phyloP scores from a whole-genome alignment of 169 alveolate genomes.

The Cystoisospora suis region DNA sequence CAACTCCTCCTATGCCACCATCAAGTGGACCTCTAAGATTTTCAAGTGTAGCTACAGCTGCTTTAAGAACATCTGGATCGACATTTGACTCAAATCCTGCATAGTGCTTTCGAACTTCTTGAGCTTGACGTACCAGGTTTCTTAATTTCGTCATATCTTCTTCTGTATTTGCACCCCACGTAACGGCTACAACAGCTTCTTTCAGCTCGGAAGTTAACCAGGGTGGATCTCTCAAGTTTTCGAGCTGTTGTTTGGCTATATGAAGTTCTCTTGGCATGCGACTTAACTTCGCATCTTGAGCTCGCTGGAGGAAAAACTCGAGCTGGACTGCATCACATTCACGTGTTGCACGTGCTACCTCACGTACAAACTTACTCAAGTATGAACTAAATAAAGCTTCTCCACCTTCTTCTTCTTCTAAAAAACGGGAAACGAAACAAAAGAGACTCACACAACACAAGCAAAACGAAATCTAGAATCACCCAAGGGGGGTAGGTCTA shows the following conservation, averaged over 20 bases:
- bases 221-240: background rate
- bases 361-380: constrained; percentile 1
- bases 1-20: background rate
- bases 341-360: constrained; percentile 24
- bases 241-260: constrained; percentile 24
- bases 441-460: background rate
- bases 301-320: constrained; percentile 21
- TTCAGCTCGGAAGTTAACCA: constrained; percentile 14
- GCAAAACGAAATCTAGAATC: background rate
- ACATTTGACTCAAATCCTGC: background rate
- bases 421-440: background rate
- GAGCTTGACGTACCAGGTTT: constrained; percentile 18
- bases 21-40: background rate
- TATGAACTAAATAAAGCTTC: background rate
- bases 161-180: constrained; percentile 34
- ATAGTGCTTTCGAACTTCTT: background rate
- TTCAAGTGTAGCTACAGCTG: constrained; percentile 16
- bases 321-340: constrained; percentile 33
- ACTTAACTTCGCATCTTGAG: background rate
- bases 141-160: background rate
- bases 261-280: constrained; percentile 22
- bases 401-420: background rate
- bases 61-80: background rate
- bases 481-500: background rate
- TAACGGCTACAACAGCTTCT: constrained; percentile 4